phyloP scores from a whole-genome alignment of 768 basidiomycete species.

The Tremella yokohamensis region DNA sequence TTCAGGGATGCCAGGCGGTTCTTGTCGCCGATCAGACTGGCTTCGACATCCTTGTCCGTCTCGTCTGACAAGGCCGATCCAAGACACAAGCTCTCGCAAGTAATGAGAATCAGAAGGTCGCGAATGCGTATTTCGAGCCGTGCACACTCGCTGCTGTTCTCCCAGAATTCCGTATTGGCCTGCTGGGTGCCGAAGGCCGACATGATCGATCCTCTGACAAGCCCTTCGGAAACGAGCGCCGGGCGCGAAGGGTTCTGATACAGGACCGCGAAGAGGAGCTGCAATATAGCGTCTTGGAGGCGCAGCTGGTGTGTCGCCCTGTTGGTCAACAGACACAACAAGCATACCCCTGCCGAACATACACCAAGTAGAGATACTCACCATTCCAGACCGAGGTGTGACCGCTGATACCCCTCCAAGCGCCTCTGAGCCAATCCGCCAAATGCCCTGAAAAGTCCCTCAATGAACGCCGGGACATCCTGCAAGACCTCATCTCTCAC shows the following conservation, averaged over 20 bases:
- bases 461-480: conserved; percentile 64
- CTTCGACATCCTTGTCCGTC: conserved; percentile 17
- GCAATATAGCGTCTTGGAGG: conserved; percentile 75
- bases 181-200: conserved; percentile 40
- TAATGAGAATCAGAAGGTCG: conserved; percentile 32
- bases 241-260: conserved; percentile 59
- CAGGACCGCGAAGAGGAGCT: conserved; percentile 85
- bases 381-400: conserved; percentile 27
- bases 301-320: conserved; percentile 53
- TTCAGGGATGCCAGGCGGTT: conserved; percentile 56
- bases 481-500: conserved; percentile 58
- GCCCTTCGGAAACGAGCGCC: conserved; percentile 33
- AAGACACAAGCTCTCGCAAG: conserved; percentile 34
- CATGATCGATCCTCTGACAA: conserved; percentile 32
- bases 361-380: conserved; percentile 52
- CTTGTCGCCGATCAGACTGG: conserved; percentile 47
- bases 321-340: conserved; percentile 64
- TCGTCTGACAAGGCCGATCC: conserved; percentile 24
- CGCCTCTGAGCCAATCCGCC: conserved; percentile 43
- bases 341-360: conserved; percentile 14
- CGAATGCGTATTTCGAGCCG: conserved; percentile 23
- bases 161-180: conserved; percentile 40
- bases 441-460: conserved; percentile 63
- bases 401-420: conserved; percentile 47
- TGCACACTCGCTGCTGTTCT: conserved; percentile 48